These are phyloP conservation scores for Hirschioporus abietinus DNA, from an alignment of 768 basidiomycete species.

Conservation along the genomic window DNA sequence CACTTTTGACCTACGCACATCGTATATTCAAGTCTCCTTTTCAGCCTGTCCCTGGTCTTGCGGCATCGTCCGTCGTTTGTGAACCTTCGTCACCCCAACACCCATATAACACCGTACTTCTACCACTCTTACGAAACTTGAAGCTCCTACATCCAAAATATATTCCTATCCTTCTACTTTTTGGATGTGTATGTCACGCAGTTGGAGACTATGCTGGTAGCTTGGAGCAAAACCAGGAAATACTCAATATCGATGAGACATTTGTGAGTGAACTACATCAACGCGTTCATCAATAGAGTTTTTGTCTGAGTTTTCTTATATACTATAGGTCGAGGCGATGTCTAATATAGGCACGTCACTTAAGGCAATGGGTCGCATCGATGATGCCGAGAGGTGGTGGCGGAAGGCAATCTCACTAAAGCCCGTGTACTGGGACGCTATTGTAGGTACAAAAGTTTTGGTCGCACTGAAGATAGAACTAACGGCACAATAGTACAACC, in stretches of 20 bases:
- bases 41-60: conserved; percentile 9
- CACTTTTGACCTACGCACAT: conserved; percentile 28
- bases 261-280: conserved; percentile 13
- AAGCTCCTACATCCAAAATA: conserved; percentile 27
- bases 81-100: conserved; percentile 12
- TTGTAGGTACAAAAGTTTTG: conserved; percentile 17
- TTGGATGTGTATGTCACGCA: conserved; percentile 31
- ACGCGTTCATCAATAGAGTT: neutral
- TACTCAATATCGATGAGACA: conserved; percentile 24
- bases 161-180: conserved; percentile 28
- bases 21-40: conserved; percentile 22
- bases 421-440: conserved; percentile 30
- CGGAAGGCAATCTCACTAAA: conserved; percentile 30
- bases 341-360: conserved; percentile 34
- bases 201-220: conserved; percentile 27
- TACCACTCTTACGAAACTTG: conserved; percentile 29
- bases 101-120: conserved; percentile 21
- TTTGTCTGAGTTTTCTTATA: neutral
- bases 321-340: conserved; percentile 34
- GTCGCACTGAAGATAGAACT: conserved; percentile 6
- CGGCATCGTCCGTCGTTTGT: conserved; percentile 12
- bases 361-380: conserved; percentile 25
- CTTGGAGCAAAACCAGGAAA: conserved; percentile 27
- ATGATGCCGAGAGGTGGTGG: conserved; percentile 34
- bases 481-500: conserved; percentile 24